Conservation (phyloP, 768 basidiomycete species). For the Boletus insuetus region DNA sequence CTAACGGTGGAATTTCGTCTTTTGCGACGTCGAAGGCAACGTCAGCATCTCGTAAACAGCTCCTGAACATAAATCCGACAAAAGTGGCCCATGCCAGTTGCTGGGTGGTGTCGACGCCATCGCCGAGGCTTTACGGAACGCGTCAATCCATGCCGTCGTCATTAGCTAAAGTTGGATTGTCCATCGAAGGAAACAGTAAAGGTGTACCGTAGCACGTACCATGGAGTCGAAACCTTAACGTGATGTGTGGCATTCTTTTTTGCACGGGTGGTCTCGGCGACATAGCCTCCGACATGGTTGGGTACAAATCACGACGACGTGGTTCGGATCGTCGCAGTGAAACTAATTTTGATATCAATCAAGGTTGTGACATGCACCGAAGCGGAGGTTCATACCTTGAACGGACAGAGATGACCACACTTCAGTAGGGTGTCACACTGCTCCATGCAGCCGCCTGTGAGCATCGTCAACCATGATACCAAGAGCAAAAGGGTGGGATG, state of each 20-base stretch:
- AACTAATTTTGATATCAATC: slow-evolving; percentile 38
- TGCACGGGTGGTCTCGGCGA: slow-evolving; percentile 55
- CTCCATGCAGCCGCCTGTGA: slow-evolving; percentile 60
- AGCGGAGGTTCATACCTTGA: slow-evolving; percentile 39
- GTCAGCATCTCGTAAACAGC: slow-evolving; percentile 45
- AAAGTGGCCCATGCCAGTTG: slow-evolving; percentile 49
- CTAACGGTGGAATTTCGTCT: slow-evolving; percentile 51
- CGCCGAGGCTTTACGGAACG: slow-evolving; percentile 20
- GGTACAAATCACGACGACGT: slow-evolving; percentile 45
- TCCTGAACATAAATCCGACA: slow-evolving; percentile 43
- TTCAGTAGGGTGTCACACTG: slow-evolving; percentile 49
- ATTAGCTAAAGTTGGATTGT: slow-evolving; percentile 36
- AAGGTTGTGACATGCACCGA: background rate
- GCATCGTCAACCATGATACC: background rate
- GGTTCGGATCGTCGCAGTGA: slow-evolving; percentile 58
- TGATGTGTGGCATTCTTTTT: slow-evolving; percentile 48
- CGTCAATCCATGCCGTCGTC: slow-evolving; percentile 40
- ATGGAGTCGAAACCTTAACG: slow-evolving; percentile 39
- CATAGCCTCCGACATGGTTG: slow-evolving; percentile 54
- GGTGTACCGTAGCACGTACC: slow-evolving; percentile 36
- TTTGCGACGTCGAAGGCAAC: slow-evolving; percentile 46
- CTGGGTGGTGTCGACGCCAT: slow-evolving; percentile 18
- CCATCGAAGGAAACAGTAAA: background rate
- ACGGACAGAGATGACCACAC: slow-evolving; percentile 67
- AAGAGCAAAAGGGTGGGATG: background rate